These are phyloP conservation scores for Aquilaria yunnanensis DNA, from an alignment of 345 rosid genomes.

Conservation along the genomic window DNA sequence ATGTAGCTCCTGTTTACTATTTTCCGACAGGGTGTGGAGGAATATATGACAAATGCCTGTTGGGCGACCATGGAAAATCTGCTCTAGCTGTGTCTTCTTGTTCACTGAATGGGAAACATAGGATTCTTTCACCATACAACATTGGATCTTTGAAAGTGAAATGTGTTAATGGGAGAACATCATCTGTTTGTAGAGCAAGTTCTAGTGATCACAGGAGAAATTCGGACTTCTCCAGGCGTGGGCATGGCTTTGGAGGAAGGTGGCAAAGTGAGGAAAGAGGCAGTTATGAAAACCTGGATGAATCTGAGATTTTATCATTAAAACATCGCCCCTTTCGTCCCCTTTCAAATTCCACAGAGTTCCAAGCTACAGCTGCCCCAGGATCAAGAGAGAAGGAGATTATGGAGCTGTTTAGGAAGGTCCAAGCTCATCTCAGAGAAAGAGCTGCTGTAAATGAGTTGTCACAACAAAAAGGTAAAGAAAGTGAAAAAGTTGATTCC, in stretches of 20 bases:
- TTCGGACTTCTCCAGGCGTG: constrained; percentile 59
- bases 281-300: constrained; percentile 38
- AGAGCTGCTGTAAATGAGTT: constrained; percentile 56
- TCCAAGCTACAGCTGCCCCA: constrained; percentile 67
- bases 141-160: constrained; percentile 13
- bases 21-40: constrained; percentile 45
- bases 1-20: background rate
- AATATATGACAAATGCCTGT: constrained; percentile 35
- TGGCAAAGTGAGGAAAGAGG: constrained; percentile 49
- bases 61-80: constrained; percentile 41
- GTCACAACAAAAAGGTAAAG: constrained; percentile 46
- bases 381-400: constrained; percentile 78
- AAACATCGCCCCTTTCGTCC: constrained; percentile 56
- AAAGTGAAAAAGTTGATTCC: constrained; percentile 65
- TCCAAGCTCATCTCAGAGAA: constrained; percentile 73
- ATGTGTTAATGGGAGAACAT: constrained; percentile 21
- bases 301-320: constrained; percentile 42
- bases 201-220: constrained; percentile 56
- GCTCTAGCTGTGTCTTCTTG: constrained; percentile 19
- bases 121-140: constrained; percentile 20
- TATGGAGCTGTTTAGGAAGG: constrained; percentile 70
- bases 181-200: constrained; percentile 47
- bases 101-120: constrained; percentile 3
- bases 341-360: constrained; percentile 48
- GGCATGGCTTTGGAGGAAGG: constrained; percentile 50